Evolutionary conservation across 2,329 filamentous ascomycete genomes (phyloP).

Genomic region (Hypoxylon sp.): DNA sequence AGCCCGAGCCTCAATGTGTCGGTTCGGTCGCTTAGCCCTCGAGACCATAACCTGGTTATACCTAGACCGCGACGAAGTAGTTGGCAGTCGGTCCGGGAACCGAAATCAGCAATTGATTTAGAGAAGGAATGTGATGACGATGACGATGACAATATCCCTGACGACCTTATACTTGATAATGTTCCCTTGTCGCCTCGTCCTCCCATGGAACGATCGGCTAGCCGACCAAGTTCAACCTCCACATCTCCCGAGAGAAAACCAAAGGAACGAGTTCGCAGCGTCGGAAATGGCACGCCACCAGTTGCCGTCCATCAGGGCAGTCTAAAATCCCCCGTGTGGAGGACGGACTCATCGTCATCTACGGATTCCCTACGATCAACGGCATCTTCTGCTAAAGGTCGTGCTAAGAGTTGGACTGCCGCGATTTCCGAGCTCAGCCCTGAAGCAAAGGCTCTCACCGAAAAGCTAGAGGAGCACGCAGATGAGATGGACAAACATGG

Average conservation of each 20-base stretch:
- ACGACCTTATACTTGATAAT: slow-evolving; percentile 84
- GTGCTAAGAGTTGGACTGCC: slow-evolving; percentile 82
- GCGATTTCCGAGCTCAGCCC: slow-evolving; percentile 77
- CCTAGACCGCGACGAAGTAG: slow-evolving; percentile 70
- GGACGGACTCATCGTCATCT: slow-evolving; percentile 60
- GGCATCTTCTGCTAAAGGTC: slow-evolving; percentile 63
- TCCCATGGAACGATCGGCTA: slow-evolving; percentile 68
- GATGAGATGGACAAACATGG: slow-evolving; percentile 70
- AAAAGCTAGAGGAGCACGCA: slow-evolving; percentile 84
- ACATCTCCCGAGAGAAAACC: slow-evolving; percentile 67
- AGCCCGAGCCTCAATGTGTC: slow-evolving; percentile 66
- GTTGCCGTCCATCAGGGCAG: slow-evolving; percentile 72
- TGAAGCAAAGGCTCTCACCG: slow-evolving; percentile 81
- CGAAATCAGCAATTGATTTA: slow-evolving; percentile 78
- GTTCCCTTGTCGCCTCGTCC: slow-evolving; percentile 84
- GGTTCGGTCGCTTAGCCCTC: slow-evolving; percentile 59
- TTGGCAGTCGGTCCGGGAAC: slow-evolving; percentile 77
- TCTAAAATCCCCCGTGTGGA: slow-evolving; percentile 70
- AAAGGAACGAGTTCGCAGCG: slow-evolving; percentile 67
- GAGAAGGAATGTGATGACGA: slow-evolving; percentile 84
- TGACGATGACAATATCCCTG: slow-evolving; percentile 83
- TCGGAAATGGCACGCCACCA: slow-evolving; percentile 76
- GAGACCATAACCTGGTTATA: slow-evolving; percentile 58
- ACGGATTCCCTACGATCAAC: slow-evolving; percentile 53
- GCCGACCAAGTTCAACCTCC: slow-evolving; percentile 67